Evolutionary conservation across 805 yeast species (phyloP), one percentile per base, ranked within the genome.

Genomic region (Candida qinlingensis): DNA sequence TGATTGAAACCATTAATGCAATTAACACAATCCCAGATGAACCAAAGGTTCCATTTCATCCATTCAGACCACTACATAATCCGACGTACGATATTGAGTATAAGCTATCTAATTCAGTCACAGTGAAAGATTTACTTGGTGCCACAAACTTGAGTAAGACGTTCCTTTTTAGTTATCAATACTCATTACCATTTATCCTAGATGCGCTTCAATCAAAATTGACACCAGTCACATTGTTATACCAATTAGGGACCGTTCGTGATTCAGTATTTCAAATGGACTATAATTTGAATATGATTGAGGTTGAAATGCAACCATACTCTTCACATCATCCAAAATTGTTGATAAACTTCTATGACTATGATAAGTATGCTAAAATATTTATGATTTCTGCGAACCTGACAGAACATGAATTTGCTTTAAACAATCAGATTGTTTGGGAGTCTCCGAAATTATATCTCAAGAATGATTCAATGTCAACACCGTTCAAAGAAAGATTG

Each of bases 371-470:
- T 26, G 62, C 74, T 33, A 81, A 77, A 57, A 61, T 85, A 0
- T 78, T 77, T 26, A 66, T 84, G 27, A 77, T 83, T 61, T 78
- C 88, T 1, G 74, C 77, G 60, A 85, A 85, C 61, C 59, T 83
- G 46, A 79, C 83, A 1, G 61, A 62, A 35, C 58, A 73, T 0
- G 91, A 85, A 61, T 74, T 79, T 44, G 66, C 67, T 5, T 72
- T 73, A 1, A 79, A 84, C 48, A 83, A 85, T 6, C 89, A 84
- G 57, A 80, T 81, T 72, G 66, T 76, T 33, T 84, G 90, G 90
- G 63, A 72, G 34, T 76, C 85, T 7, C 87, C 85, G 1, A 57
- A 62, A 27, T 50, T 73, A 11, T 52, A 48, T 7, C 19, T 19
- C n/a, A 10, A 30, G 3, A 25, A 13, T 5, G 45, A 37, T 29